Evolutionary conservation across 345 rosid species (phyloP).

Genomic region (Citrus trifoliata): DNA sequence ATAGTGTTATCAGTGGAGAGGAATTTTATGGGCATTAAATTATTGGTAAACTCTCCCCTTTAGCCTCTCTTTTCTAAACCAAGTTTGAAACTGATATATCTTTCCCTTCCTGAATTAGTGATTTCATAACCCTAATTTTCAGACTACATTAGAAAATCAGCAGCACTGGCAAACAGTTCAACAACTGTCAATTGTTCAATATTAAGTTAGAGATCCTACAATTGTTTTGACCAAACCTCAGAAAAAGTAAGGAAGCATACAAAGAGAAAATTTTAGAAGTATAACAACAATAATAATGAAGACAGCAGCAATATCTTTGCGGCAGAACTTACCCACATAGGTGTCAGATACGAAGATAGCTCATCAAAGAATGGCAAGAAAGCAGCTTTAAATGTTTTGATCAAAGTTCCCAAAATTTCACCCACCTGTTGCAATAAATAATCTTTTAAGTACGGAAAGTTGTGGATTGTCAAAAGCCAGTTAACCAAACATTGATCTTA

Average conservation of each 20-base stretch:
- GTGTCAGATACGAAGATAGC: constrained; percentile 88
- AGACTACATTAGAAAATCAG: neutral
- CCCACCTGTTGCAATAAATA: constrained; percentile 64
- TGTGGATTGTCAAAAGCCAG: neutral
- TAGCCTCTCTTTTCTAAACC: neutral
- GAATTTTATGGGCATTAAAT: neutral
- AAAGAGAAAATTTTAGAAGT: neutral
- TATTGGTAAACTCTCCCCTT: neutral
- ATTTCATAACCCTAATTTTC: neutral
- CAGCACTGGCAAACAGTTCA: neutral
- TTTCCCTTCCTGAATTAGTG: neutral
- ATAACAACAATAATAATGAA: neutral
- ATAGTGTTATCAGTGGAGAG: neutral
- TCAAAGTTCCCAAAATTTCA: constrained; percentile 96
- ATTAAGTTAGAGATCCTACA: neutral
- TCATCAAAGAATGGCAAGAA: constrained; percentile 96
- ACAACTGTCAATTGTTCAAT: neutral
- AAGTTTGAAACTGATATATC: neutral
- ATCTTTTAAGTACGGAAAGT: neutral
- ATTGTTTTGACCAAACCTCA: neutral
- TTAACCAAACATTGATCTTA: neutral
- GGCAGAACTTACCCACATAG: constrained; percentile 94
- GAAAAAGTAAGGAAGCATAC: neutral
- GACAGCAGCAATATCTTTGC: neutral
- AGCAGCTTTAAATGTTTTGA: constrained; percentile 86